Conservation (phyloP, 2,329 filamentous ascomycete genomes). For the Scytalidium sp. region DNA sequence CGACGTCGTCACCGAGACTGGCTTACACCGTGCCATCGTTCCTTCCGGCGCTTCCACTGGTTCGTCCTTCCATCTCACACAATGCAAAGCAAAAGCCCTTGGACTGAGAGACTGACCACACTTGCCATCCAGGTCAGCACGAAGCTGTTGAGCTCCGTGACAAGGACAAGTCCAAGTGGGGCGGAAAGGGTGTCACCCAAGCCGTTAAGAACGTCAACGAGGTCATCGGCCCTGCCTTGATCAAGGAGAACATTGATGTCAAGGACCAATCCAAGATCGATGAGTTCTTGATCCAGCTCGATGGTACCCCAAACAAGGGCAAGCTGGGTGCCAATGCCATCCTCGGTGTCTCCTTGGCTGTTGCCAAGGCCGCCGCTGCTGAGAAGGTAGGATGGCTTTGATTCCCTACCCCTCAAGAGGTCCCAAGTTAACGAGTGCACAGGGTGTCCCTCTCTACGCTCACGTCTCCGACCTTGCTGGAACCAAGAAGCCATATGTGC, state of each 20-base stretch:
- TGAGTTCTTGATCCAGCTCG: constrained; percentile 80
- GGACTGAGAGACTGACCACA: constrained; percentile 14
- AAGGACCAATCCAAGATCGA: constrained; percentile 85
- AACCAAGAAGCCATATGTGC: constrained; percentile 88
- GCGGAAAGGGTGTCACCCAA: constrained; percentile 82
- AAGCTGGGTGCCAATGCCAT: constrained; percentile 88
- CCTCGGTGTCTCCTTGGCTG: constrained; percentile 77
- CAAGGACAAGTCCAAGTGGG: constrained; percentile 83
- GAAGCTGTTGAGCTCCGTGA: constrained; percentile 91
- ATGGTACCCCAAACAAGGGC: constrained; percentile 82
- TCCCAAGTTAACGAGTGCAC: constrained; percentile 7
- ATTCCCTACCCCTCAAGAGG: neutral
- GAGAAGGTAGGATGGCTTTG: constrained; percentile 61
- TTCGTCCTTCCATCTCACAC: constrained; percentile 42
- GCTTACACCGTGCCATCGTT: constrained; percentile 95
- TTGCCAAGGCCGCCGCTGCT: constrained; percentile 85
- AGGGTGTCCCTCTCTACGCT: constrained; percentile 80
- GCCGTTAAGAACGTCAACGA: constrained; percentile 85
- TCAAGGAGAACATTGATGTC: constrained; percentile 79
- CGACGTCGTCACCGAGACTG: constrained; percentile 92
- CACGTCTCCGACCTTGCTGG: constrained; percentile 85
- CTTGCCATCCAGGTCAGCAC: constrained; percentile 64
- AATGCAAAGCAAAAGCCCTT: neutral
- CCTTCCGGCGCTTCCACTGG: constrained; percentile 95
- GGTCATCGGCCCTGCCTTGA: constrained; percentile 74